These are phyloP conservation scores for Kodamaea hsintzibuensis DNA, from an alignment of 805 yeast genomes.

Conservation along the genomic window DNA sequence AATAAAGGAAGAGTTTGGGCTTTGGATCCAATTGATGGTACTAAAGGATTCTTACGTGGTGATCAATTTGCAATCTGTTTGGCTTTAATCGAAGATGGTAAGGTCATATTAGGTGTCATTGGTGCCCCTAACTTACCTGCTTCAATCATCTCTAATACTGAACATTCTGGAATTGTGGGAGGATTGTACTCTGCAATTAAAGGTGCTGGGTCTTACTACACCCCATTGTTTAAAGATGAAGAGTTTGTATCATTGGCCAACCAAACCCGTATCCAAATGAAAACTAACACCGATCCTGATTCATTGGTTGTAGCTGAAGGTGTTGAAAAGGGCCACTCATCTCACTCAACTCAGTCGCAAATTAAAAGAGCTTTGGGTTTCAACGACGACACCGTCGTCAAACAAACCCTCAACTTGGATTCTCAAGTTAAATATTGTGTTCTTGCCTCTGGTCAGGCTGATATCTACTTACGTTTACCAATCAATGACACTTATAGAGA, in stretches of 20 bases:
- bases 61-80: constrained; percentile 97
- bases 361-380: constrained; percentile 63
- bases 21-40: constrained; percentile 96
- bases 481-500: constrained; percentile 74
- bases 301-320: constrained; percentile 81
- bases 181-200: constrained; percentile 72
- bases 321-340: constrained; percentile 92
- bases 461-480: constrained; percentile 87
- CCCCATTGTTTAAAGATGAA: constrained; percentile 34
- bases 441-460: constrained; percentile 88
- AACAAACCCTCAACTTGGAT: constrained; percentile 77
- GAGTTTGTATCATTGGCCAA: constrained; percentile 35
- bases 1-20: constrained; percentile 88
- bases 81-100: constrained; percentile 83
- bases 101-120: constrained; percentile 85
- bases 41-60: constrained; percentile 91
- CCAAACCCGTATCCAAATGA: constrained; percentile 51
- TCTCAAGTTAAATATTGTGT: constrained; percentile 97
- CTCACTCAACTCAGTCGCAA: constrained; percentile 79
- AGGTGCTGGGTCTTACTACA: constrained; percentile 67
- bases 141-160: constrained; percentile 38
- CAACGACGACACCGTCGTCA: constrained; percentile 50
- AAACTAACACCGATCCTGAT: constrained; percentile 43
- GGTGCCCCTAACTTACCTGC: constrained; percentile 92
- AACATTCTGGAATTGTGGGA: constrained; percentile 49